Evolutionary conservation across 2,329 filamentous ascomycete genomes (phyloP).

Genomic region (Pseudocercospora vitis): DNA sequence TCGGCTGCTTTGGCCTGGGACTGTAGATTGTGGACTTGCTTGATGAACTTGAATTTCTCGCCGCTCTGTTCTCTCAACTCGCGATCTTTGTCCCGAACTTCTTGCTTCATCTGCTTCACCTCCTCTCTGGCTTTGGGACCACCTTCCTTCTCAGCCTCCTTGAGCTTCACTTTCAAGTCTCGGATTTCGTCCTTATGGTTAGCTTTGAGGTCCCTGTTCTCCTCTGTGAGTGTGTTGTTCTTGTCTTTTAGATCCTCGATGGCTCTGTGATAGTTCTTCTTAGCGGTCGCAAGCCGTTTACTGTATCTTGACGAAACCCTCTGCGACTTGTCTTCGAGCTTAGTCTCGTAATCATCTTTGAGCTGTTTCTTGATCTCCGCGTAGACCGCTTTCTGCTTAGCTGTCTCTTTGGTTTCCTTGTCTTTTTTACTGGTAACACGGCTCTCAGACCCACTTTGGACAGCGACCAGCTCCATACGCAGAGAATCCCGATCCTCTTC

Average conservation of each 20-base stretch:
- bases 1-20: background rate
- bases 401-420: constrained; percentile 5
- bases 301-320: constrained; percentile 12
- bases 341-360: constrained; percentile 6
- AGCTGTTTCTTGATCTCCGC: constrained; percentile 10
- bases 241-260: constrained; percentile 11
- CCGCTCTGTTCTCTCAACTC: constrained; percentile 7
- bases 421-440: constrained; percentile 5
- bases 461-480: background rate
- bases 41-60: background rate
- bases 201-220: constrained; percentile 4
- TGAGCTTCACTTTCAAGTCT: constrained; percentile 14
- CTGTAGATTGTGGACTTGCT: background rate
- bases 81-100: constrained; percentile 17
- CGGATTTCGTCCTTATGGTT: constrained; percentile 17
- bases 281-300: constrained; percentile 10
- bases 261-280: constrained; percentile 6
- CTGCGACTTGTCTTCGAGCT: constrained; percentile 1
- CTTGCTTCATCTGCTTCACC: constrained; percentile 11
- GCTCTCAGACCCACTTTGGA: background rate
- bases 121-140: constrained; percentile 9
- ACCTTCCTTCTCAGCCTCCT: constrained; percentile 15
- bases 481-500: constrained; percentile 3
- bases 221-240: background rate
- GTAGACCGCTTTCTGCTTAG: background rate